Conservation (phyloP, 768 basidiomycete genomes). For the Russula ochroleuca region DNA sequence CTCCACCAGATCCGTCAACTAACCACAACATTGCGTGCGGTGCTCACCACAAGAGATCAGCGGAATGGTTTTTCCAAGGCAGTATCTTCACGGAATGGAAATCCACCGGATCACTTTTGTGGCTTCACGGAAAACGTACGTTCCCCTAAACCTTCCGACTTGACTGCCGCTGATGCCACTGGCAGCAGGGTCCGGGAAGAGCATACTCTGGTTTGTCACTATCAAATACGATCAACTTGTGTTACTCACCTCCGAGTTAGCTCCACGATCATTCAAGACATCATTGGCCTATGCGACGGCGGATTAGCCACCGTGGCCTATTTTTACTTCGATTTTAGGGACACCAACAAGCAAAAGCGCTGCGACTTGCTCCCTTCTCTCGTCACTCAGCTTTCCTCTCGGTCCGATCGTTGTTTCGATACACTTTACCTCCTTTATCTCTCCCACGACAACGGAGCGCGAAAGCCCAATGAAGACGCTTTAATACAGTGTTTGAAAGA, state of each 20-base stretch:
- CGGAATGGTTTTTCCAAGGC: neutral
- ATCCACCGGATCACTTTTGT: neutral
- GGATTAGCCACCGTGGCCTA: neutral
- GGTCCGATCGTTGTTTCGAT: neutral
- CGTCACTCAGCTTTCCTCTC: neutral
- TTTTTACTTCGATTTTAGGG: conserved; percentile 4
- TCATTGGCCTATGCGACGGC: neutral
- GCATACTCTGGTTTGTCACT: neutral
- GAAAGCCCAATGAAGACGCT: neutral
- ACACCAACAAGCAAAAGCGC: neutral
- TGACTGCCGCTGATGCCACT: neutral
- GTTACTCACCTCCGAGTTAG: neutral
- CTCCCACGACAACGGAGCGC: neutral
- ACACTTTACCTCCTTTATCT: neutral
- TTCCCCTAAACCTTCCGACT: neutral
- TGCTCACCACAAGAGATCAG: neutral
- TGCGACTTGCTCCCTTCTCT: neutral
- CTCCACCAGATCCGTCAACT: neutral
- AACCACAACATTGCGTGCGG: neutral
- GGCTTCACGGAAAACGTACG: conserved; percentile 4
- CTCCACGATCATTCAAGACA: conserved; percentile 1
- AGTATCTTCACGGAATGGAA: neutral
- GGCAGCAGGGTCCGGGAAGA: conserved; percentile 1
- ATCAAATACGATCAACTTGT: neutral
- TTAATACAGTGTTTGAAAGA: neutral